Base-by-base conservation (phyloP, 257 asterid species). In the Petunia axillaris region DNA sequence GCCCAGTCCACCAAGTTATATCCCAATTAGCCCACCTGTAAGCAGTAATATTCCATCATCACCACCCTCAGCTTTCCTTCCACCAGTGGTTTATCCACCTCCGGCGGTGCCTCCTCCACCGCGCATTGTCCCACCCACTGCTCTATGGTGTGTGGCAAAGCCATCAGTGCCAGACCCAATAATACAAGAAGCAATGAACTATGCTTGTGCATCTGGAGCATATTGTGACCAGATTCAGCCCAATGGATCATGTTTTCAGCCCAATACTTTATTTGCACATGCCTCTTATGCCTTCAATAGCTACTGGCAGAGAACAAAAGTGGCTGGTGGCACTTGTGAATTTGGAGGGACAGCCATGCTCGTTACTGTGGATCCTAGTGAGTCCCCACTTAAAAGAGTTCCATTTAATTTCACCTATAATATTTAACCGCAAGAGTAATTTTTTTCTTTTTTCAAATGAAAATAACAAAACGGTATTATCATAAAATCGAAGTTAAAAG, bases 111-210 rank as follows among this genome's bases (percentile, higher is more conserved):
- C 99, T 0, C 97, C 99, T 0, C 98, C 98, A 0, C 97, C 96
- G 4, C 84, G 59, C 15, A 81, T 85, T 1, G 82, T 84, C 36
- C 89, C 95, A 0, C 0, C 77, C 2, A 90, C 83, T 50, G 86
- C 94, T 13, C 82, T 88, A 83, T 94, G 99, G 98, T 96, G 99
- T 67, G 98, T 96, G 82, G 99, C 97, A 2, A 96, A 96, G 93
- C 91, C 98, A 0, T 75, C 98, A 1, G 98, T 96, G 35, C 98
- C 98, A 0, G 98, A 88, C 15, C 99, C 99, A 0, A 92, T 96
- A 58, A 92, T 92, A 46, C 90, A 86, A 85, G 99, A 96, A 85
- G 98, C 98, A 0, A 91, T 96, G 97, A 91, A 94, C 86, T 96
- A 92, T 54, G 99, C 99, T 0, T 96, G 99, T 50, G 97, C 87